phyloP scores from a whole-genome alignment of 495 filamentous ascomycete genomes.

The Elasticomyces elasticus region DNA sequence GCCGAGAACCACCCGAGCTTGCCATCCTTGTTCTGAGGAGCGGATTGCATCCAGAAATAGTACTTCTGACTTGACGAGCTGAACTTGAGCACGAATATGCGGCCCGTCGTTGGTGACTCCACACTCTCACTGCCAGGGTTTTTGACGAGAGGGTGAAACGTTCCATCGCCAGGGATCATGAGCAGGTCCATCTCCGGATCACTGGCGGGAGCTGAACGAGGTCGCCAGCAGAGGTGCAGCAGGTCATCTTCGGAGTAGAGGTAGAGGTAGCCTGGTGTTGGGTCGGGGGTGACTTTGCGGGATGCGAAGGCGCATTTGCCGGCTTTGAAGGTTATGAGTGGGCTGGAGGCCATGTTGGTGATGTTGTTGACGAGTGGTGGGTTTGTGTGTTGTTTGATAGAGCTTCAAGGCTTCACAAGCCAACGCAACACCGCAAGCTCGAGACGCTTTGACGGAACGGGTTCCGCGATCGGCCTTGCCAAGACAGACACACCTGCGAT shows the following conservation, averaged over 20 bases:
- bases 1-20: slow-evolving; percentile 69
- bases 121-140: slow-evolving; percentile 36
- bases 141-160: slow-evolving; percentile 65
- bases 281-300: slow-evolving; percentile 55
- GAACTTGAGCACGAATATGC: slow-evolving; percentile 92
- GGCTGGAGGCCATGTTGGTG: slow-evolving; percentile 59
- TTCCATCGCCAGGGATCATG: slow-evolving; percentile 82
- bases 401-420: neutral
- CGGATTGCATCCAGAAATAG: slow-evolving; percentile 93
- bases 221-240: slow-evolving; percentile 94
- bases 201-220: slow-evolving; percentile 49
- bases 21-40: slow-evolving; percentile 63
- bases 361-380: neutral
- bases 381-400: neutral
- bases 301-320: slow-evolving; percentile 63
- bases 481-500: no score
- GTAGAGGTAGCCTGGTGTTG: slow-evolving; percentile 79
- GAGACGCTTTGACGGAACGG: no score
- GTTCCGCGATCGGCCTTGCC: no score
- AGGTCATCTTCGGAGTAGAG: slow-evolving; percentile 91
- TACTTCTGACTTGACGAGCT: slow-evolving; percentile 81
- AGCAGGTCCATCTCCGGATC: slow-evolving; percentile 72
- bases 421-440: neutral
- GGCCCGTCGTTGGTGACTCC: slow-evolving; percentile 64
- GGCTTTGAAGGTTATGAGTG: slow-evolving; percentile 94